Evolutionary conservation across 306 rosid genomes (phyloP), one percentile per base, ranked within the genome.

Genomic region (Mucuna pruriens): DNA sequence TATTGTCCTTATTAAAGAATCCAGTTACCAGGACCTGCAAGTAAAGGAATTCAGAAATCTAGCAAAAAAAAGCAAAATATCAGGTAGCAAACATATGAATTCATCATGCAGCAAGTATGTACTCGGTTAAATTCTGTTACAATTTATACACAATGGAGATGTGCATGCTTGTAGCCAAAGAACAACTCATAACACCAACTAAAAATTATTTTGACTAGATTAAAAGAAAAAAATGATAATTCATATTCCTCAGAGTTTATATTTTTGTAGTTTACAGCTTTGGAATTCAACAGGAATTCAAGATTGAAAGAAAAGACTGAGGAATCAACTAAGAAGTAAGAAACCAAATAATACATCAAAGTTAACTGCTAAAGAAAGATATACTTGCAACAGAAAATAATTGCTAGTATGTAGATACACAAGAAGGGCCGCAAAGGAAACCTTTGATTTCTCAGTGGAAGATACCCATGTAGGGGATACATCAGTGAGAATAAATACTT

Each of bases 361-460:
- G 42, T 62, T 61, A 61, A 79, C 31, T 10, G n/a, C 49, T 49
- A 20, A 54, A 46, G 26, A 76, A 72, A 81, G 26, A 42, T 52
- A 78, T 46, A 19, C 15, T 44, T 39, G 65, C 1, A 34, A 52
- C 77, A 80, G 71, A 74, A 26, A 75, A 77, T 17, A 83, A 61
- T 36, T 57, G 25, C 58, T 49, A 40, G 42, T 48, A 36, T 70
- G 65, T 49, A 38, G 80, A 70, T 6, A 26, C 20, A 62, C 16
- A n/a, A 57, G 31, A 79, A 38, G 49, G 66, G 66, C n/a, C n/a
- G n/a, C 48, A 79, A 80, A 76, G 67, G 22, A 71, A 79, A 96
- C 99, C 99, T 96, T 93, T 58, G 99, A 93, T 88, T 88, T 85
- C 85, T 96, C 99, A 10, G 90, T 85, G 42, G 94, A 88, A 86